phyloP scores from a whole-genome alignment of 129 eudicot genomes.

The Tanacetum coccineum region DNA sequence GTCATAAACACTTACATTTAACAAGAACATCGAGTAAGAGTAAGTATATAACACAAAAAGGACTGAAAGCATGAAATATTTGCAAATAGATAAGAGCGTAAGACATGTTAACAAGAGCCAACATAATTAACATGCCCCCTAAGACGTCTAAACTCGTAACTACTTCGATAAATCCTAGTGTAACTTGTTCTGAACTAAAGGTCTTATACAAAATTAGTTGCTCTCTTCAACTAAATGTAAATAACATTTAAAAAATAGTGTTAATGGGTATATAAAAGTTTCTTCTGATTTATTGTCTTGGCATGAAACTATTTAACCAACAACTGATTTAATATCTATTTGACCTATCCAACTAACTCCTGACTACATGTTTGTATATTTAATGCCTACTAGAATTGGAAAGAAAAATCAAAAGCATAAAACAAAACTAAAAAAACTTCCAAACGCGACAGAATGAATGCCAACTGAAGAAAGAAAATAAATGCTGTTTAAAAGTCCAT shows the following conservation, averaged over 20 bases:
- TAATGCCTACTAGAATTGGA: slow-evolving; percentile 11
- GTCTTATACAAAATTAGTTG: not conserved
- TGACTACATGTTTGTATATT: not conserved
- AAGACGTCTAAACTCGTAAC: not conserved
- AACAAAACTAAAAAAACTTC: not conserved
- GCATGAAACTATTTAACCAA: slow-evolving; percentile 1
- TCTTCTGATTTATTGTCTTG: not conserved
- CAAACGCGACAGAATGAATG: slow-evolving; percentile 13
- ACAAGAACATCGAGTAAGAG: not conserved
- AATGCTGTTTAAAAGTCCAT: slow-evolving; percentile 12
- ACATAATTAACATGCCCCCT: not conserved
- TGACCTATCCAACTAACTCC: slow-evolving; percentile 2
- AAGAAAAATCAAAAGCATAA: slow-evolving; percentile 4
- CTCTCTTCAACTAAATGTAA: too few relatives aligned
- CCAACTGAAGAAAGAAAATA: slow-evolving; percentile 8
- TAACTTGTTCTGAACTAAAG: not conserved
- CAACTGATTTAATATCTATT: too few relatives aligned
- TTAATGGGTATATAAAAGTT: too few relatives aligned
- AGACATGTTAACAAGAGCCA: not conserved
- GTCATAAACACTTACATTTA: too few relatives aligned
- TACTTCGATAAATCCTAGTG: not conserved
- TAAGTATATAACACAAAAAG: not conserved
- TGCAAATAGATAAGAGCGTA: not conserved
- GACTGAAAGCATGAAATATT: not conserved
- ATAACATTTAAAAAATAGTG: too few relatives aligned